phyloP scores from a whole-genome alignment of 1,139 yeast species.

The Petasospora fabianii region DNA sequence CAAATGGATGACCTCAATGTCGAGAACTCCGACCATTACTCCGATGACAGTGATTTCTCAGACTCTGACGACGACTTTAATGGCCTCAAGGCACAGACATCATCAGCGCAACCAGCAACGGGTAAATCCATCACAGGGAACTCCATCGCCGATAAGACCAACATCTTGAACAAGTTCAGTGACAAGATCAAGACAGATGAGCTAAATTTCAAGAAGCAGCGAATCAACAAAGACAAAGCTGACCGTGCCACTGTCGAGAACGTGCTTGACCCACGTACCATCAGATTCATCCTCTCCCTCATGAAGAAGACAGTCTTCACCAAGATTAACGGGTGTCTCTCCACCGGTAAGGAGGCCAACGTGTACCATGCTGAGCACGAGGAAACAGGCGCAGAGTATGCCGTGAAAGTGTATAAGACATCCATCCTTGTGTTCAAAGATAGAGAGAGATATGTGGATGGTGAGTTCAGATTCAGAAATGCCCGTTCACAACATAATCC shows the following conservation, averaged over 20 bases:
- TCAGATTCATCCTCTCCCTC: constrained; percentile 75
- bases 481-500: constrained; percentile 87
- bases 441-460: constrained; percentile 92
- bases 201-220: constrained; percentile 47
- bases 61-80: constrained; percentile 8
- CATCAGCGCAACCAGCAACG: too few relatives aligned
- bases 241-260: constrained; percentile 96
- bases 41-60: constrained; percentile 5
- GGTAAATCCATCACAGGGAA: constrained; percentile 4
- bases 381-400: constrained; percentile 57
- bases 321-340: constrained; percentile 87
- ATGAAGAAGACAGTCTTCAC: constrained; percentile 80
- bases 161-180: constrained; percentile 57
- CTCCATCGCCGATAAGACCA: constrained; percentile 44
- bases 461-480: constrained; percentile 89
- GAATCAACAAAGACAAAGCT: constrained; percentile 72
- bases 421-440: constrained; percentile 94
- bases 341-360: constrained; percentile 98
- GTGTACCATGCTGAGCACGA: constrained; percentile 91
- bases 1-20: constrained; percentile 4
- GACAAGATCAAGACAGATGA: constrained; percentile 63
- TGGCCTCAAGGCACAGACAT: too few relatives aligned
- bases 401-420: constrained; percentile 93
- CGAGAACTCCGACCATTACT: constrained; percentile 1
- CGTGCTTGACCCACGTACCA: constrained; percentile 91